Conservation (phyloP, 2,329 filamentous ascomycete genomes). For the Cladosporium sp. region DNA sequence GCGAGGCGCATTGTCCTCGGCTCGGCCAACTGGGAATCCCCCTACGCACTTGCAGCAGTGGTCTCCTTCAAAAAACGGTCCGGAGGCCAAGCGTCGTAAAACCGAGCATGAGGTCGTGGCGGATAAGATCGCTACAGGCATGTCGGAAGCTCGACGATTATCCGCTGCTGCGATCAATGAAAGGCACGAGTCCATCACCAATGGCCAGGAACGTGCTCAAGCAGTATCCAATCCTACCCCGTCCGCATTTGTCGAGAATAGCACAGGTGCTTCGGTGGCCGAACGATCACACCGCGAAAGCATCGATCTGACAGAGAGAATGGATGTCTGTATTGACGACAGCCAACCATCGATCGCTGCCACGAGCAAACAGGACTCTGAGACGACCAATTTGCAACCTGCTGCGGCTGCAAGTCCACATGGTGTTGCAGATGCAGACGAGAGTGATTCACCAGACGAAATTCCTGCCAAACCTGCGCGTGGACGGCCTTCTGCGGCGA, state of each 20-base stretch:
- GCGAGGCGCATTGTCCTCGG: neutral
- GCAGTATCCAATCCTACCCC: neutral
- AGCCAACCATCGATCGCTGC: neutral
- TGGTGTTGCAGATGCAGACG: neutral
- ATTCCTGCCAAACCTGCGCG: neutral
- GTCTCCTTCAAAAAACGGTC: neutral
- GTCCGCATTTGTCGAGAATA: neutral
- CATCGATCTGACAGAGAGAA: neutral
- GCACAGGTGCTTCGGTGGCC: neutral
- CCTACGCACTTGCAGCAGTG: neutral
- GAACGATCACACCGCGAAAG: neutral
- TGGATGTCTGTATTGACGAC: neutral
- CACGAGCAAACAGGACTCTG: no score
- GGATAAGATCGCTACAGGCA: neutral
- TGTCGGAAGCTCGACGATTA: slow-evolving; percentile 3
- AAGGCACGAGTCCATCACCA: neutral
- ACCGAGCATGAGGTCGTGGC: neutral
- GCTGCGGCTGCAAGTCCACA: neutral
- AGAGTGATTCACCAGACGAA: neutral
- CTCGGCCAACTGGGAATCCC: neutral
- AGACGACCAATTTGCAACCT: no score
- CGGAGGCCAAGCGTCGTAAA: slow-evolving; percentile 9
- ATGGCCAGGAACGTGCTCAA: neutral
- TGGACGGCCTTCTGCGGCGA: neutral
- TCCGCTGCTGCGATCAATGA: neutral